phyloP scores from a whole-genome alignment of 495 filamentous ascomycete species.

The Neurospora intermedia region DNA sequence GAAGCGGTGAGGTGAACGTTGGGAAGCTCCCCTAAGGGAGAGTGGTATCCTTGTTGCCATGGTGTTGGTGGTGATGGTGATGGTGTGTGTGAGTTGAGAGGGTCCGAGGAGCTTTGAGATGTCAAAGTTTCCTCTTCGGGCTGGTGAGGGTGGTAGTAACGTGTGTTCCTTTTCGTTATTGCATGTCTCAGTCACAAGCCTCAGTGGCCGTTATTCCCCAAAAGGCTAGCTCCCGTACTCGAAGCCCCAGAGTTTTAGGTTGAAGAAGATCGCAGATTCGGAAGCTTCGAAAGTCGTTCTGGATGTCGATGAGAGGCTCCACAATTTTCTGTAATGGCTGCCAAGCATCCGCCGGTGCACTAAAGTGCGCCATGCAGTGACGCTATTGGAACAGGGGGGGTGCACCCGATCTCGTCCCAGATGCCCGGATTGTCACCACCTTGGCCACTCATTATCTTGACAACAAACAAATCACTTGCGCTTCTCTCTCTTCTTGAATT shows the following conservation, averaged over 20 bases:
- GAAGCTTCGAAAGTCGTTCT: neutral
- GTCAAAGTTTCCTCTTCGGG: neutral
- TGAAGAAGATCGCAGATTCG: neutral
- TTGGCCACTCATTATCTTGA: neutral
- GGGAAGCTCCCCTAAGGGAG: neutral
- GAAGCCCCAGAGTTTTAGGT: neutral
- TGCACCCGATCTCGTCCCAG: neutral
- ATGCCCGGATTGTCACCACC: neutral
- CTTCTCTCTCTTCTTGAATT: neutral
- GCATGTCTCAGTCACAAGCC: neutral
- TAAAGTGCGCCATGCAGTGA: neutral
- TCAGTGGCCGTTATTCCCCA: neutral
- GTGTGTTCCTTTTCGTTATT: neutral
- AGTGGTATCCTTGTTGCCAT: constrained; percentile 8
- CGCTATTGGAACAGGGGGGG: constrained; percentile 2
- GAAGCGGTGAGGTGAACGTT: neutral
- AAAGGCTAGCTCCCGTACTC: neutral
- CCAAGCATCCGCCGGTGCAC: neutral
- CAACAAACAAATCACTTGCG: neutral
- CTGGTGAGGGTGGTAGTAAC: neutral
- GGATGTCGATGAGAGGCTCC: neutral
- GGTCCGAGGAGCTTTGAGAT: neutral
- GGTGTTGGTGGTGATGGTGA: neutral
- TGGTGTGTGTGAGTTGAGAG: neutral
- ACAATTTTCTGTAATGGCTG: neutral